A percentile compares a stretch with the other conserved stretches of the same genome.
Conservation (phyloP, 1,284 basidiomycete genomes). For the Exobasidium cylindrosporum region DNA sequence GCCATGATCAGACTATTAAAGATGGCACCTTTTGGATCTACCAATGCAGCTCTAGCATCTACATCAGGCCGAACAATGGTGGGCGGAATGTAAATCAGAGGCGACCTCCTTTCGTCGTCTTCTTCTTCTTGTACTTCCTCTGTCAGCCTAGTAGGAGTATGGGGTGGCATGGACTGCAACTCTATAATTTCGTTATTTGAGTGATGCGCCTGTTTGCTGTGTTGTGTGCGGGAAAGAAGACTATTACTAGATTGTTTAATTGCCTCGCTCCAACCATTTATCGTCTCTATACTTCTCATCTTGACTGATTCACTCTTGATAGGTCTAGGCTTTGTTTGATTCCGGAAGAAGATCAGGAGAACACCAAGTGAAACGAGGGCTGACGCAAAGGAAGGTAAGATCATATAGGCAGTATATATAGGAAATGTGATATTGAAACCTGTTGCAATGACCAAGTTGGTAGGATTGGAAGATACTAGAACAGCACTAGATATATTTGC, state of each 20-base stretch:
- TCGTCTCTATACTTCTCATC: neutral
- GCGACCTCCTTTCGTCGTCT: neutral
- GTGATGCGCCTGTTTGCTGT: neutral
- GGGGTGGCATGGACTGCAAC: neutral
- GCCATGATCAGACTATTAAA: slow-evolving; percentile 61
- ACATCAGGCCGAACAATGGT: slow-evolving; percentile 58
- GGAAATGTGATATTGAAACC: slow-evolving; percentile 49
- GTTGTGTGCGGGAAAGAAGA: neutral
- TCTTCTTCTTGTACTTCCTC: neutral
- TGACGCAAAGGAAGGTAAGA: slow-evolving; percentile 40
- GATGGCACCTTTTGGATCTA: slow-evolving; percentile 61
- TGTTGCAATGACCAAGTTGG: slow-evolving; percentile 56
- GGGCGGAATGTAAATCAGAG: slow-evolving; percentile 56
- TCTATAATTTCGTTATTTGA: neutral
- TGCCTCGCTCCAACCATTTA: neutral
- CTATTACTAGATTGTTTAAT: neutral
- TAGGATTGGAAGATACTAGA: slow-evolving; percentile 56
- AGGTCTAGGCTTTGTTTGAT: slow-evolving; percentile 8
- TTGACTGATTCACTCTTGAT: neutral
- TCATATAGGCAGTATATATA: slow-evolving; percentile 51
- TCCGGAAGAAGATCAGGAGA: slow-evolving; percentile 43
- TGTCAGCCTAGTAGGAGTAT: neutral
- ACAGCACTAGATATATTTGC: slow-evolving; percentile 70
- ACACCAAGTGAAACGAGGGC: slow-evolving; percentile 32
- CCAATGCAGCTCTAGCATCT: slow-evolving; percentile 58